Evolutionary conservation across 371 early-diverging fungal genomes (phyloP).

Genomic region (Mortierella sp.): DNA sequence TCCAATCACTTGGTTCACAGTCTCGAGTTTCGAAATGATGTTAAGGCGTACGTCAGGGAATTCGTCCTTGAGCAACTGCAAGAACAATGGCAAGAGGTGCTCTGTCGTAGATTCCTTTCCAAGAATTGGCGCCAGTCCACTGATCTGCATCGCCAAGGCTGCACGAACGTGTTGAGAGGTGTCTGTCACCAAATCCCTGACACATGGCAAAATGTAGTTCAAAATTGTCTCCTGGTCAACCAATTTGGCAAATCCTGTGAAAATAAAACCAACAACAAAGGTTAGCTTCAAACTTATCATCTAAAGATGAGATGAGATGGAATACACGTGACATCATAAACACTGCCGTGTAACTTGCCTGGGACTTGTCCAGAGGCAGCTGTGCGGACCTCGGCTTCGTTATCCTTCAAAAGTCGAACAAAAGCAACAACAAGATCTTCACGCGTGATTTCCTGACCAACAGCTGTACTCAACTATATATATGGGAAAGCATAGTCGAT

Average conservation of each 20-base stretch:
- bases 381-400: constrained; percentile 97
- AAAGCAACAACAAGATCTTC: constrained; percentile 84
- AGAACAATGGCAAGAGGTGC: constrained; percentile 92
- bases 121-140: constrained; percentile 93
- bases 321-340: not conserved
- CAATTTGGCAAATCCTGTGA: constrained; percentile 83
- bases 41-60: constrained; percentile 98
- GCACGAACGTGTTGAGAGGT: constrained; percentile 97
- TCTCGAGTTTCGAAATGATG: constrained; percentile 97
- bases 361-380: constrained; percentile 92
- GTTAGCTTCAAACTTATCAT: not conserved
- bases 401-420: constrained; percentile 89
- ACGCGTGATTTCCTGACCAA: constrained; percentile 79
- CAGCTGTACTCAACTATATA: constrained; percentile 80
- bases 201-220: constrained; percentile 87
- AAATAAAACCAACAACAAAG: not conserved
- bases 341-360: constrained; percentile 61
- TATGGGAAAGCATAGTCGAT: not conserved
- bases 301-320: not conserved
- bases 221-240: constrained; percentile 85
- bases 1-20: constrained; percentile 96
- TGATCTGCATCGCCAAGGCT: constrained; percentile 95
- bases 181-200: constrained; percentile 93
- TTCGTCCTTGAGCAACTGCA: constrained; percentile 96
- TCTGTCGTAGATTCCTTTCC: constrained; percentile 97